Conservation (phyloP, 1,139 yeast species). For the Dujonia santamariae region DNA sequence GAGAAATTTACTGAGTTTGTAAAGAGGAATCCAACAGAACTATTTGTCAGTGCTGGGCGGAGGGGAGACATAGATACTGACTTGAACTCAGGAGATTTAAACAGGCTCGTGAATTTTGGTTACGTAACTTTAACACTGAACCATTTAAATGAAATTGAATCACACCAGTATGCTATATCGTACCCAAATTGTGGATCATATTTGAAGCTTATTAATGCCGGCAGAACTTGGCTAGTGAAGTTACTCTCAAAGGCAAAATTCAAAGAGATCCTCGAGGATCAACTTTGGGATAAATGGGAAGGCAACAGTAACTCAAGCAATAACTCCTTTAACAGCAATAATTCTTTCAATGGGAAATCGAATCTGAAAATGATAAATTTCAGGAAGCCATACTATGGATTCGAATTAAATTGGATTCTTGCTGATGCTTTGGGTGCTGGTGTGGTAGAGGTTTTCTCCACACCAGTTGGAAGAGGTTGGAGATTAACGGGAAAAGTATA, state of each 20-base stretch:
- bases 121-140: slow-evolving; percentile 52
- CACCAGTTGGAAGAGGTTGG: slow-evolving; percentile 75
- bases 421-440: slow-evolving; percentile 73
- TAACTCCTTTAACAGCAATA: slow-evolving; percentile 22
- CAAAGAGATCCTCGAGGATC: slow-evolving; percentile 53
- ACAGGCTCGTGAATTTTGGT: slow-evolving; percentile 46
- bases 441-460: slow-evolving; percentile 58
- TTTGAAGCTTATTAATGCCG: slow-evolving; percentile 44
- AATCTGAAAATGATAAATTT: slow-evolving; percentile 38
- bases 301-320: no score
- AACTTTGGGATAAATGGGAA: slow-evolving; percentile 49
- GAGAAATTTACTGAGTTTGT: slow-evolving; percentile 24
- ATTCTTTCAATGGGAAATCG: slow-evolving; percentile 11
- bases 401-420: slow-evolving; percentile 58
- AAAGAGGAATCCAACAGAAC: slow-evolving; percentile 25
- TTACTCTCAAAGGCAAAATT: slow-evolving; percentile 40
- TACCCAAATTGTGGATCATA: slow-evolving; percentile 63
- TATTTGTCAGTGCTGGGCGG: slow-evolving; percentile 24
- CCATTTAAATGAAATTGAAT: slow-evolving; percentile 45
- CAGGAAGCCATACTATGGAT: slow-evolving; percentile 59
- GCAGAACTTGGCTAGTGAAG: slow-evolving; percentile 50
- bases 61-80: slow-evolving; percentile 9
- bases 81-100: slow-evolving; percentile 20
- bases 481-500: slow-evolving; percentile 50
- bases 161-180: slow-evolving; percentile 46